Base-by-base conservation (phyloP, 2,329 filamentous ascomycete genomes). In the Aureobasidium sp. region DNA sequence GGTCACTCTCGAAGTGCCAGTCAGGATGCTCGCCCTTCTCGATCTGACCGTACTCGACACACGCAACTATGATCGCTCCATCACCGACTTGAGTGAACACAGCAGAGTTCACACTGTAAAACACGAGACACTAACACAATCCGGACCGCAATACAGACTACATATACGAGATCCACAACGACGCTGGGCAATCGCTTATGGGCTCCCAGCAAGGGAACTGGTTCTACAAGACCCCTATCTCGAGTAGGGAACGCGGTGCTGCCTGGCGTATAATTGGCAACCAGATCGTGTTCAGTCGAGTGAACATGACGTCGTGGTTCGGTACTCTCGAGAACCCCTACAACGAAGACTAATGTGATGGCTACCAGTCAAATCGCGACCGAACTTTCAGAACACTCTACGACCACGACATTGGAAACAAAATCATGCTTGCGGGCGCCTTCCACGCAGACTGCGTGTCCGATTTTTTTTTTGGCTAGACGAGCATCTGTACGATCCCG, bases 191-290 rank as follows among this genome's bases (percentile, higher is more conserved):
- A 5, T 87, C 86, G 0, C 79, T 94, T 69, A 93, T 94, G 91
- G 92, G 92, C 3, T 82, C 85, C 1, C 85, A 86, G 15, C 92
- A 94, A 74, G 92, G 94, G 76, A 87, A 88, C 70, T 94, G 92
- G 92, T 90, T 93, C 77, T 92, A 91, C 75, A 82, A 84, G 67
- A 70, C 74, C 9, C 71, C 79, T 1, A 69, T 70, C 27, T 62
- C 69, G 3, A 78, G 89, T 1, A 81, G 86, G n/a, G 72, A 86
- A 20, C 86, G 91, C n/a, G 89, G 88, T 29, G 89, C 91, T 0
- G 84, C 86, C 1, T 94, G 92, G 92, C 84, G 91, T 47, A 75
- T 94, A 23, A 85, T 94, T 50, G 91, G 91, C 13, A 91, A 89
- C 31, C 91, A 93, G 75, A 88, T 91, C 48, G 79, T 93, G 56